Conservation (phyloP, 352 stramenopile genomes). For the Phytophthora sp. region DNA sequence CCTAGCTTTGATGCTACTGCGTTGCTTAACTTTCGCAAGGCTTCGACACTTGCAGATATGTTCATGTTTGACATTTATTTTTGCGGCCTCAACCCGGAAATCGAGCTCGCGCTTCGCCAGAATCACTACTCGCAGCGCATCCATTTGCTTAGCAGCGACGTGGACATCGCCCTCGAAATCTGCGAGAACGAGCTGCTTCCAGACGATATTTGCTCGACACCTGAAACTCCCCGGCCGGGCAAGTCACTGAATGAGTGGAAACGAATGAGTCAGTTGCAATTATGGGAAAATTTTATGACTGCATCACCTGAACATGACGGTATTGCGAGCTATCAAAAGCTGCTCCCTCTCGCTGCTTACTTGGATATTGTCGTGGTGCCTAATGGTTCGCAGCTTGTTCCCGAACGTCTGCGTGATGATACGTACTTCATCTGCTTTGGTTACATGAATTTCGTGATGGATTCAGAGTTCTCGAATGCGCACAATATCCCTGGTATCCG, state of each 20-base stretch:
- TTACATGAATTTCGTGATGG: constrained; percentile 73
- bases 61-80: constrained; percentile 85
- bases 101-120: constrained; percentile 51
- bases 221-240: constrained; percentile 31
- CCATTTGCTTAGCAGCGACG: constrained; percentile 55
- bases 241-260: constrained; percentile 61
- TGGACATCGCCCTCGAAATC: constrained; percentile 66
- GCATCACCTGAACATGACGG: constrained; percentile 40
- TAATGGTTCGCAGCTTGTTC: constrained; percentile 46
- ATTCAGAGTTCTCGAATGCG: constrained; percentile 67
- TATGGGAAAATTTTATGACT: constrained; percentile 75
- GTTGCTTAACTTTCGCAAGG: constrained; percentile 78
- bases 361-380: constrained; percentile 63
- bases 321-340: constrained; percentile 46
- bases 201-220: constrained; percentile 39
- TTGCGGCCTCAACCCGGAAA: constrained; percentile 63
- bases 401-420: constrained; percentile 47
- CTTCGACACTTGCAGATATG: constrained; percentile 59
- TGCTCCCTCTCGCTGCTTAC: constrained; percentile 65
- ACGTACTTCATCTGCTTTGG: constrained; percentile 84
- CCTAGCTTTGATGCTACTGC: constrained; percentile 80
- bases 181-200: constrained; percentile 72
- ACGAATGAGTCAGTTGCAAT: constrained; percentile 61
- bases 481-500: constrained; percentile 66
- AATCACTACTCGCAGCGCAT: constrained; percentile 56